Evolutionary conservation across 306 rosid species (phyloP).

Genomic region (Fragaria ananassa): DNA sequence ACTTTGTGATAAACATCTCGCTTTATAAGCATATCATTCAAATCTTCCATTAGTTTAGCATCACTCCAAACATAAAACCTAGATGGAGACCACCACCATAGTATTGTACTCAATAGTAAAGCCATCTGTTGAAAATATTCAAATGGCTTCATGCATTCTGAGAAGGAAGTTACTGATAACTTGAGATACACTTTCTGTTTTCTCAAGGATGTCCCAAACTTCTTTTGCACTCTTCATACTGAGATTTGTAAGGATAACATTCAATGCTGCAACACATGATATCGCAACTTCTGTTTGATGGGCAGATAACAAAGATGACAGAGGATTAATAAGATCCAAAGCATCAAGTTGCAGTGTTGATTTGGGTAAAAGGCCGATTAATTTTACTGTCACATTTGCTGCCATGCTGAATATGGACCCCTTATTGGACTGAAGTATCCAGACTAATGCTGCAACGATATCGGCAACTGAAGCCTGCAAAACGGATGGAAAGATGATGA

Average conservation of each 20-base stretch:
- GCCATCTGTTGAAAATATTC: conserved; percentile 59
- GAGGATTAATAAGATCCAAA: conserved; percentile 61
- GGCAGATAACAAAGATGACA: conserved; percentile 55
- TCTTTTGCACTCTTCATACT: conserved; percentile 48
- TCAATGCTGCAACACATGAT: conserved; percentile 61
- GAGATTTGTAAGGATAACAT: conserved; percentile 50
- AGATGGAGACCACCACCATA: conserved; percentile 64
- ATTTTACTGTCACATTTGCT: conserved; percentile 52
- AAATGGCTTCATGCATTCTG: conserved; percentile 32
- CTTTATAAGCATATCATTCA: conserved; percentile 39
- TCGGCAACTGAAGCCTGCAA: conserved; percentile 65
- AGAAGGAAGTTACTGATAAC: conserved; percentile 37
- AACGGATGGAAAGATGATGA: conserved; percentile 16
- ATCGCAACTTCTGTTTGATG: conserved; percentile 50
- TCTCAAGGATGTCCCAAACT: conserved; percentile 55
- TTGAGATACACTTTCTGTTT: conserved; percentile 37
- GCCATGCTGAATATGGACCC: conserved; percentile 46
- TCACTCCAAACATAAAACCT: conserved; percentile 67
- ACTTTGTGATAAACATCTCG: conserved; percentile 37
- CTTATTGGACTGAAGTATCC: conserved; percentile 66
- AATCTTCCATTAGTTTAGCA: conserved; percentile 43
- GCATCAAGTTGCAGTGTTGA: conserved; percentile 40
- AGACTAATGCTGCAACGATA: conserved; percentile 59
- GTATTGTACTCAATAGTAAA: conserved; percentile 69
- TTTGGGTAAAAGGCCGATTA: conserved; percentile 51